Evolutionary conservation across 2,329 filamentous ascomycete species (phyloP).

Genomic region (Periconia macrospinosa): DNA sequence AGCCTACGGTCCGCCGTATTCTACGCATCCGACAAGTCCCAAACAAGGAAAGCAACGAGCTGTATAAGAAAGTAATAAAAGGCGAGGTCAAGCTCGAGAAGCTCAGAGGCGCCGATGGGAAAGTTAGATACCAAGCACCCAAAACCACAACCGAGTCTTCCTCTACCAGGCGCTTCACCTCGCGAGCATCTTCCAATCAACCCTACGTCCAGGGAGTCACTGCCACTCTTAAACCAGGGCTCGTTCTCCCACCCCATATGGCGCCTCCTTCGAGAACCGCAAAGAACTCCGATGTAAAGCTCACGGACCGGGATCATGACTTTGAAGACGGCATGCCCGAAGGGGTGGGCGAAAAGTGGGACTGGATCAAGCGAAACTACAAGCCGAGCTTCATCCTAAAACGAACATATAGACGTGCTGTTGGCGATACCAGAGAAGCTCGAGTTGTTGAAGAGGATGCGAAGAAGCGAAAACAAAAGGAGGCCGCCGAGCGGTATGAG

Average conservation of each 20-base stretch:
- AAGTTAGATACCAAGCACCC: constrained; percentile 33
- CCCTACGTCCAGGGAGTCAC: constrained; percentile 11
- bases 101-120: constrained; percentile 26
- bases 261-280: background rate
- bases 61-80: constrained; percentile 29
- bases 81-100: constrained; percentile 28
- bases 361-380: constrained; percentile 32
- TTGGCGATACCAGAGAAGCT: constrained; percentile 17
- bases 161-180: background rate
- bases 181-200: constrained; percentile 5
- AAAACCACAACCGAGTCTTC: constrained; percentile 1
- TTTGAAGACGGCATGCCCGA: constrained; percentile 1
- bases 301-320: constrained; percentile 1
- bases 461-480: constrained; percentile 29
- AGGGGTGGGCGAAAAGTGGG: constrained; percentile 17
- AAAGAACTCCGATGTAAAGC: background rate
- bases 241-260: constrained; percentile 28
- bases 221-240: constrained; percentile 29
- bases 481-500: constrained; percentile 30
- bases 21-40: constrained; percentile 40
- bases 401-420: constrained; percentile 14
- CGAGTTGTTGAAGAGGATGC: constrained; percentile 16
- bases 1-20: constrained; percentile 36
- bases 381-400: constrained; percentile 19
- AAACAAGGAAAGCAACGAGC: constrained; percentile 21